phyloP scores from a whole-genome alignment of 768 basidiomycete species.

The Krasilnikovozyma curviuscula region DNA sequence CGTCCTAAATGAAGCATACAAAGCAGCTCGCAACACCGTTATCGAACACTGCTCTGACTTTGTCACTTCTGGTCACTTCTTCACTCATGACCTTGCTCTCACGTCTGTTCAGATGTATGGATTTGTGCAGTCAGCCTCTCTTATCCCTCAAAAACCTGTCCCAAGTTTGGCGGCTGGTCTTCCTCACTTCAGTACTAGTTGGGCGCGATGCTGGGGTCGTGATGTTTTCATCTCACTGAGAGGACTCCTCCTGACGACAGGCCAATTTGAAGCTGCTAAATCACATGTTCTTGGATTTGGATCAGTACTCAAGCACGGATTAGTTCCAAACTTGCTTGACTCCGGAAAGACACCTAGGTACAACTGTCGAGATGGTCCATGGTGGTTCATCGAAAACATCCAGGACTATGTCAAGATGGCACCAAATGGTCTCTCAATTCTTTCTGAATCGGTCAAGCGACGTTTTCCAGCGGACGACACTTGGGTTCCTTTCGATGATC shows the following conservation, averaged over 20 bases:
- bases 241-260: slow-evolving; percentile 83
- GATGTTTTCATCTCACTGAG: slow-evolving; percentile 69
- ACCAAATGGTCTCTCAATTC: slow-evolving; percentile 62
- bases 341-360: slow-evolving; percentile 67
- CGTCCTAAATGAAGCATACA: slow-evolving; percentile 76
- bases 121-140: slow-evolving; percentile 68
- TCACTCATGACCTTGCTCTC: slow-evolving; percentile 76
- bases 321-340: slow-evolving; percentile 90
- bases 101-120: slow-evolving; percentile 62
- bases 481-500: slow-evolving; percentile 82
- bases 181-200: slow-evolving; percentile 77
- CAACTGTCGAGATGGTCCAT: slow-evolving; percentile 93
- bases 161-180: slow-evolving; percentile 85
- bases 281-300: slow-evolving; percentile 58
- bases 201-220: slow-evolving; percentile 95
- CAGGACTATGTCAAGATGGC: slow-evolving; percentile 75
- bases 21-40: slow-evolving; percentile 60
- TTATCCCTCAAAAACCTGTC: slow-evolving; percentile 41
- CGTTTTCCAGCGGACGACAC: slow-evolving; percentile 86
- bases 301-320: slow-evolving; percentile 26
- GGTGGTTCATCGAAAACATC: slow-evolving; percentile 99
- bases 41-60: slow-evolving; percentile 81
- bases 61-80: slow-evolving; percentile 58
- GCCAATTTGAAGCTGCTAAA: slow-evolving; percentile 52
- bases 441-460: slow-evolving; percentile 66